Conservation (phyloP, 2,329 filamentous ascomycete species). For the Fusarium albosuccineum region DNA sequence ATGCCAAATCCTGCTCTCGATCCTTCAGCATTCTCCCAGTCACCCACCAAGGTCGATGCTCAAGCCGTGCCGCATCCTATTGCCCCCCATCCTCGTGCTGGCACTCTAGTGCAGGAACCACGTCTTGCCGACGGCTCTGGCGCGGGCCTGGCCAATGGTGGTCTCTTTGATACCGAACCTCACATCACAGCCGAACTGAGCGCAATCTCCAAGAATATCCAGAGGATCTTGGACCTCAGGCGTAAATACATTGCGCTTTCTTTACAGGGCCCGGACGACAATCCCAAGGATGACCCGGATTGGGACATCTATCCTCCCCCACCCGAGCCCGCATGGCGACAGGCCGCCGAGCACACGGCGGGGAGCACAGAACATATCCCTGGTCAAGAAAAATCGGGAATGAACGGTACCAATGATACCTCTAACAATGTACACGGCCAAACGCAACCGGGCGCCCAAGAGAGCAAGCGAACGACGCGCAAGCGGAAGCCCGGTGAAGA, state of each 20-base stretch:
- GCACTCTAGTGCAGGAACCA: constrained; percentile 24
- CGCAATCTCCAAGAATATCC: constrained; percentile 90
- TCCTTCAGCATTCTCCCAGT: constrained; percentile 21
- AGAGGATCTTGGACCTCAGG: constrained; percentile 87
- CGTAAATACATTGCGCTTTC: constrained; percentile 91
- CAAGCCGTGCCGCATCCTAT: constrained; percentile 24
- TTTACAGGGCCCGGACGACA: constrained; percentile 83
- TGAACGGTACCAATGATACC: constrained; percentile 27
- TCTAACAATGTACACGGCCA: constrained; percentile 17
- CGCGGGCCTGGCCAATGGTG: constrained; percentile 57
- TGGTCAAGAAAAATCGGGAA: constrained; percentile 35
- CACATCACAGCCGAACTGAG: constrained; percentile 87
- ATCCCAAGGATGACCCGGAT: constrained; percentile 84
- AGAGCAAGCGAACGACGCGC: constrained; percentile 63
- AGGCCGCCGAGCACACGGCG: constrained; percentile 40
- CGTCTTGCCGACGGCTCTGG: constrained; percentile 35
- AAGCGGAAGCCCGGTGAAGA: constrained; percentile 88
- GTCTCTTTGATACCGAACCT: constrained; percentile 76
- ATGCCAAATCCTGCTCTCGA: constrained; percentile 37
- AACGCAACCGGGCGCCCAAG: constrained; percentile 42
- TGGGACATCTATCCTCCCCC: constrained; percentile 95
- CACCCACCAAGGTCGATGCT: constrained; percentile 23
- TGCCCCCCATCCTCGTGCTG: constrained; percentile 12
- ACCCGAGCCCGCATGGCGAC: constrained; percentile 87
- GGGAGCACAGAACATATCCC: constrained; percentile 31